phyloP scores from a whole-genome alignment of 2,329 filamentous ascomycete species.

The Passalora sequoiae region DNA sequence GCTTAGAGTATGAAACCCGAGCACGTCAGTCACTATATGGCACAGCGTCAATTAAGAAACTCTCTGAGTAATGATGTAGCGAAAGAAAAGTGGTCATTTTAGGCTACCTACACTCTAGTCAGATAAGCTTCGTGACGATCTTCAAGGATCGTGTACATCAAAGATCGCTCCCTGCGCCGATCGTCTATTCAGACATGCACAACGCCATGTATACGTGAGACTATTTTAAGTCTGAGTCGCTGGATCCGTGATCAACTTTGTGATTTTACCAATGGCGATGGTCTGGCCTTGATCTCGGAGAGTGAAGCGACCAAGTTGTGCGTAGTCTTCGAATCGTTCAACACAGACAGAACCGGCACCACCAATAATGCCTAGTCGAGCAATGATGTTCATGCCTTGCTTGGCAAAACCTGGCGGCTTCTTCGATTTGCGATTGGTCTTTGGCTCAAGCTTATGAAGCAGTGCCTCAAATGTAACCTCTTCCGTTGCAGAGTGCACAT shows the following conservation, averaged over 20 bases:
- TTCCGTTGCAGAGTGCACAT: conserved; percentile 95
- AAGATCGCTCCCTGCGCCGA: neutral
- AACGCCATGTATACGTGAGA: neutral
- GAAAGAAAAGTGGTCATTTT: neutral
- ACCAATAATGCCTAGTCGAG: conserved; percentile 71
- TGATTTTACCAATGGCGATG: conserved; percentile 98
- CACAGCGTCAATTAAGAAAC: no score
- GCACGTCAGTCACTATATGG: no score
- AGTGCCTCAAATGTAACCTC: conserved; percentile 88
- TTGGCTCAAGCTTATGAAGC: conserved; percentile 92
- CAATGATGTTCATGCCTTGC: conserved; percentile 80
- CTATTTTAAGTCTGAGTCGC: conserved; percentile 17
- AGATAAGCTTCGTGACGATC: neutral
- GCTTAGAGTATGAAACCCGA: no score
- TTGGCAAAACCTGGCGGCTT: conserved; percentile 84
- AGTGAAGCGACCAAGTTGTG: conserved; percentile 87
- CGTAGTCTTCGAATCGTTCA: conserved; percentile 92
- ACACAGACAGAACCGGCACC: conserved; percentile 84
- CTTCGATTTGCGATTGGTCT: conserved; percentile 90
- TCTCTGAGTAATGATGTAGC: no score
- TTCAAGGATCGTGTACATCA: conserved; percentile 1
- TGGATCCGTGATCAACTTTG: conserved; percentile 64
- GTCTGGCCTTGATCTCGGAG: conserved; percentile 89
- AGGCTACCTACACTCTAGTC: neutral
- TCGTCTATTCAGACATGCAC: neutral